Evolutionary conservation across 495 filamentous ascomycete genomes (phyloP), one percentile per base, ranked within the genome.

Genomic region (Pseudomonodictys pantanalensis): DNA sequence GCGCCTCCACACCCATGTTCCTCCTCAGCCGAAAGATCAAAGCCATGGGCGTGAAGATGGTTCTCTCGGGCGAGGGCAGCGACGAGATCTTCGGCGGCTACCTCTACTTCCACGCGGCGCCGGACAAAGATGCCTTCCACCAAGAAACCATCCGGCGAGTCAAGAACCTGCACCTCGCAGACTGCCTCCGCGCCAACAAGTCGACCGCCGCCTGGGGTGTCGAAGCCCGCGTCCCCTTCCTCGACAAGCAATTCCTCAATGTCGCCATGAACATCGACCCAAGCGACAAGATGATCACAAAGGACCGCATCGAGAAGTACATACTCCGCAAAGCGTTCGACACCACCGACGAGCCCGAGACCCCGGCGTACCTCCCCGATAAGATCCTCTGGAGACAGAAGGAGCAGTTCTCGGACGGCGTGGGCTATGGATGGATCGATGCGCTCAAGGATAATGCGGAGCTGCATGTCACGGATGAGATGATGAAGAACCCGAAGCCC

Each of bases 401-500:
- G 83, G 93, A 98, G 78, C 95, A 97, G 78, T 98, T 98, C 78
- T 90, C 86, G 52, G 93, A 98, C 70, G 93, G 93, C 73, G 95
- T 98, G 61, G 93, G 93, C 54, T 98, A 98, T 78, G 91, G 95
- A 60, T 98, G 93, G 93, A 97, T 97, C 74, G 95, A 98, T 71
- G 89, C 85, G 15, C 81, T 98, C 44, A 98, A 96, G 80, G 95
- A 97, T 72, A 84, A 86, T 60, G 95, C 93, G 59, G 90, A 92
- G 75, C 69, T 83, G 53, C 81, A 92, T 38, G 87, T 98, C 39
- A 92, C 87, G 22, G 91, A 97, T 69, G 93, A 97, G 79, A 91
- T 95, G 84, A 85, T 98, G 85, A 90, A 89, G 79, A 90, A 91
- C 80, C 91, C 92, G 48, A 96, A 96, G 81, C 83, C 88, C 25